A percentile compares a stretch with the other conserved stretches of the same genome.
Conservation (phyloP, 306 rosid genomes). For the Abrus pulchellus region DNA sequence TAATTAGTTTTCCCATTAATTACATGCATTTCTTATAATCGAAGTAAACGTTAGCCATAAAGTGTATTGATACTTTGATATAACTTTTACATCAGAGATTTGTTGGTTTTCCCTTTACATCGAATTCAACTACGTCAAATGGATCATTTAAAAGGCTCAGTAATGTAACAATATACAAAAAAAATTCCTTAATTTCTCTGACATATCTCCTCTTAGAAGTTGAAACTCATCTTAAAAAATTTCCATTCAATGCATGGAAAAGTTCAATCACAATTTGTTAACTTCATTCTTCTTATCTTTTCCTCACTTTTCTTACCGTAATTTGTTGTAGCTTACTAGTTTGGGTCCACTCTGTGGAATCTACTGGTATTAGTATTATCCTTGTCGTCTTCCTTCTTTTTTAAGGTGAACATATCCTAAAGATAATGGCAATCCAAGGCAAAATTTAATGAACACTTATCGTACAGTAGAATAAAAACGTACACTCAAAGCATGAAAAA, state of each 20-base stretch:
- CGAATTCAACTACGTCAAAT: constrained; percentile 1
- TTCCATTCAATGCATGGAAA: constrained; percentile 21
- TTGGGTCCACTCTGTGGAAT: constrained; percentile 29
- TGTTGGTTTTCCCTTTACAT: constrained; percentile 37
- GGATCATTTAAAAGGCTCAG: constrained; percentile 19
- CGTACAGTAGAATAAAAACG: constrained; percentile 1
- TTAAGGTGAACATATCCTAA: background rate
- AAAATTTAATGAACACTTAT: constrained; percentile 7
- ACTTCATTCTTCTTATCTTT: background rate
- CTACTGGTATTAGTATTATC: constrained; percentile 25
- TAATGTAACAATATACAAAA: background rate
- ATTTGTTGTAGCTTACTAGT: constrained; percentile 11
- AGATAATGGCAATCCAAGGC: constrained; percentile 25
- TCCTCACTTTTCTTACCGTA: background rate
- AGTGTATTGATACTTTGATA: constrained; percentile 44
- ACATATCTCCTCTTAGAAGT: constrained; percentile 27
- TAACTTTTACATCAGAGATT: constrained; percentile 39
- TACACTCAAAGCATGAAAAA: constrained; percentile 33
- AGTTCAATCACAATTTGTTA: constrained; percentile 19
- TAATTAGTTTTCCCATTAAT: constrained; percentile 28
- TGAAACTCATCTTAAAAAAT: constrained; percentile 12
- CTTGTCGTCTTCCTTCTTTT: constrained; percentile 5
- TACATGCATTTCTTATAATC: constrained; percentile 41
- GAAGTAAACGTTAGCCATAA: constrained; percentile 38
- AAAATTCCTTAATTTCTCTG: background rate